A percentile compares a stretch with the other conserved stretches of the same genome.
Evolutionary conservation across 805 yeast species (phyloP).

Genomic region (Torulaspora delbrueckii): DNA sequence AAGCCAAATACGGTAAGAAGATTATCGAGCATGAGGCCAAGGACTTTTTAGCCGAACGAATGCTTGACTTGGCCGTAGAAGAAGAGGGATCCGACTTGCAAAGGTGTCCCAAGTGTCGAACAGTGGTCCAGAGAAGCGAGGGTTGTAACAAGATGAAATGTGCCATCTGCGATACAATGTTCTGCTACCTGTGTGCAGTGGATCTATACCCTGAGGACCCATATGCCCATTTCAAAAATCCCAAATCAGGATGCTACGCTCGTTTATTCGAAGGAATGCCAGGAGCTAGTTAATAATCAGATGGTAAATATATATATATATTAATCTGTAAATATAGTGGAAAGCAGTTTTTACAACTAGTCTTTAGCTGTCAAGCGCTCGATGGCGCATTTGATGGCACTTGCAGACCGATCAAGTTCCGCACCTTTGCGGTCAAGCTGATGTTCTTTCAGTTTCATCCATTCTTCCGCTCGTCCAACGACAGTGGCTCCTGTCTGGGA

Average conservation of each 20-base stretch:
- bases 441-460: constrained; percentile 28
- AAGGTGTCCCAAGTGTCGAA: constrained; percentile 50
- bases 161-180: constrained; percentile 42
- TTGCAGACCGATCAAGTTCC: constrained; percentile 26
- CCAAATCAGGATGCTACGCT: constrained; percentile 43
- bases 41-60: constrained; percentile 44
- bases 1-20: constrained; percentile 43
- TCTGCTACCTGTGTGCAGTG: constrained; percentile 54
- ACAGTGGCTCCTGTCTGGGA: constrained; percentile 29
- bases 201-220: constrained; percentile 40
- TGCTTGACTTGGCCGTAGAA: constrained; percentile 42
- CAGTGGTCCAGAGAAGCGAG: constrained; percentile 49
- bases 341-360: background rate
- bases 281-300: constrained; percentile 24
- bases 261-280: constrained; percentile 50
- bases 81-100: constrained; percentile 41
- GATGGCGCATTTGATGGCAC: constrained; percentile 28
- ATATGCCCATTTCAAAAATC: constrained; percentile 48
- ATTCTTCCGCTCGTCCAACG: constrained; percentile 26
- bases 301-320: background rate
- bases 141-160: constrained; percentile 67
- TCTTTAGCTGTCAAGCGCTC: constrained; percentile 19
- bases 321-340: background rate
- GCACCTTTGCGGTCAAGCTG: constrained; percentile 21
- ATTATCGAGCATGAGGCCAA: constrained; percentile 40